These are phyloP conservation scores for Solanum infundibuliforme DNA, from an alignment of 257 asterid genomes.

Conservation along the genomic window DNA sequence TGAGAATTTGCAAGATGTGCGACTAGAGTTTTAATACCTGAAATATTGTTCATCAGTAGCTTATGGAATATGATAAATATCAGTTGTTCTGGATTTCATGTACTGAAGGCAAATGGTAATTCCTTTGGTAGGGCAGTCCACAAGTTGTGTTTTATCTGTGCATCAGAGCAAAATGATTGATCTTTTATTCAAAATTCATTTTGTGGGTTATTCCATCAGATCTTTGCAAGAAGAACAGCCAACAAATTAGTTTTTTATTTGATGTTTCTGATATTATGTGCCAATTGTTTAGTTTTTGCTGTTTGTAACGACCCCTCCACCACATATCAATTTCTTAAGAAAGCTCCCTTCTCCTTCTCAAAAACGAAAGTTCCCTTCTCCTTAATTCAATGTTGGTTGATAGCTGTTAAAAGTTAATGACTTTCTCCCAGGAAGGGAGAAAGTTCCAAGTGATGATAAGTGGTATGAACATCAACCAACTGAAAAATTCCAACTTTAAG, in stretches of 20 bases:
- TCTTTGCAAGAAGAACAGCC: neutral
- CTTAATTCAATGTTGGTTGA: neutral
- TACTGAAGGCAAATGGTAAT: neutral
- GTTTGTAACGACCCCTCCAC: neutral
- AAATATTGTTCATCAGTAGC: neutral
- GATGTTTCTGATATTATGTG: neutral
- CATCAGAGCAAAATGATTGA: neutral
- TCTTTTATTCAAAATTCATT: neutral
- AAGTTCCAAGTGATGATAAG: neutral
- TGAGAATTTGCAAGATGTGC: neutral
- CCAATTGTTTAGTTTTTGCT: neutral
- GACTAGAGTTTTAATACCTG: neutral
- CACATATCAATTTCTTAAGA: neutral
- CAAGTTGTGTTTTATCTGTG: neutral
- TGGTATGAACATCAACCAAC: neutral
- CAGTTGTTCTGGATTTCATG: neutral
- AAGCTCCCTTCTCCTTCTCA: neutral
- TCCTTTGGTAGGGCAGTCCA: neutral
- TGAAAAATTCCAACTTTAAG: neutral
- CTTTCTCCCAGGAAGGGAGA: neutral
- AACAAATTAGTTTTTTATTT: neutral
- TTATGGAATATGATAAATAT: neutral
- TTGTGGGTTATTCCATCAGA: neutral
- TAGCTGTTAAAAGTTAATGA: neutral
- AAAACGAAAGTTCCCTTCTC: neutral